A percentile compares a stretch with the other conserved stretches of the same genome.
Evolutionary conservation across 345 rosid genomes (phyloP).

Genomic region (rapeseed (Brassica napus)): Da-Ae NC_063435.1:12077001-12077500

Average conservation of each 20-base stretch:
- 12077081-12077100: neutral
- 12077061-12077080: neutral
- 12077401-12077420: neutral
- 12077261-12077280: neutral
- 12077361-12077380: neutral
- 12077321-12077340: neutral
- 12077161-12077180: neutral
- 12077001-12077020: neutral
- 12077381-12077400: neutral
- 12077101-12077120: neutral
- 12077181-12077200: neutral
- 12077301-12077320: neutral
- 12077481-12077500: neutral
- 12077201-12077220: neutral
- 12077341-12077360: neutral
- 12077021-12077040: neutral
- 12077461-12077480: neutral
- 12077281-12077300: neutral
- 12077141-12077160: neutral
- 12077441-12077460: neutral
- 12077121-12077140: neutral
- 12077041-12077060: neutral
- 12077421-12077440: neutral
- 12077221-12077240: rapidly evolving
- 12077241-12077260: neutral